phyloP scores from a whole-genome alignment of 2,329 filamentous ascomycete species.

The Thelonectria discophora region DNA sequence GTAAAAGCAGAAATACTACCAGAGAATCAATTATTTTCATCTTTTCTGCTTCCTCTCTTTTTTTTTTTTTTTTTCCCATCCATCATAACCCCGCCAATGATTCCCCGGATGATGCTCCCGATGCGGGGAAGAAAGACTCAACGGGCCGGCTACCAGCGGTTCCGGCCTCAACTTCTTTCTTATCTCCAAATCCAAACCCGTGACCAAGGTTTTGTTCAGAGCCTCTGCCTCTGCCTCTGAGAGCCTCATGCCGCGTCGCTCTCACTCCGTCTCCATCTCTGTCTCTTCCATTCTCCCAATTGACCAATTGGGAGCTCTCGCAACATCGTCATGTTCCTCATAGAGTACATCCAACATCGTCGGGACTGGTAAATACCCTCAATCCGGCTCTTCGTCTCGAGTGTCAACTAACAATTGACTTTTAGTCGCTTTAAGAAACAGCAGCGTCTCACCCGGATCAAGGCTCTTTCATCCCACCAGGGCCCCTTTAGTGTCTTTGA shows the following conservation, averaged over 20 bases:
- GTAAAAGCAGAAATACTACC: too few species aligned
- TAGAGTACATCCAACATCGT: slow-evolving; percentile 74
- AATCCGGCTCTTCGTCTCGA: background rate
- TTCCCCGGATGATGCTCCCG: too few species aligned
- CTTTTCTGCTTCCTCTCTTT: too few species aligned
- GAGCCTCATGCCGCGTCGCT: background rate
- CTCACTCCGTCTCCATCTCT: background rate
- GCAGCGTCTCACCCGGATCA: slow-evolving; percentile 76
- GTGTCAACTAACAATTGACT: slow-evolving; percentile 41
- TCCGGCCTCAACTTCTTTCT: background rate
- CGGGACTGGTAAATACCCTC: slow-evolving; percentile 67
- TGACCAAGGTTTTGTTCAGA: slow-evolving; percentile 4
- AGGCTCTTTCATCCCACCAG: slow-evolving; percentile 72
- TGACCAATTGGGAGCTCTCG: background rate
- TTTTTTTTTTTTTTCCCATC: too few species aligned
- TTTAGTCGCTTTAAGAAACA: slow-evolving; percentile 80
- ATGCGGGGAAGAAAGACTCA: too few species aligned
- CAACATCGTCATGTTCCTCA: slow-evolving; percentile 49
- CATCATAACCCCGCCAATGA: too few species aligned
- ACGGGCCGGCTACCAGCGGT: too few species aligned
- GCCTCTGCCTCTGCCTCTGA: background rate
- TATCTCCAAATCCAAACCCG: slow-evolving; percentile 24
- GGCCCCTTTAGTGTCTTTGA: slow-evolving; percentile 71
- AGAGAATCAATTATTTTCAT: too few species aligned
- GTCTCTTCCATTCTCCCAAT: background rate